These are phyloP conservation scores for Raffaelea ambrosiae DNA, from an alignment of 2,329 filamentous ascomycete genomes.

Conservation along the genomic window DNA sequence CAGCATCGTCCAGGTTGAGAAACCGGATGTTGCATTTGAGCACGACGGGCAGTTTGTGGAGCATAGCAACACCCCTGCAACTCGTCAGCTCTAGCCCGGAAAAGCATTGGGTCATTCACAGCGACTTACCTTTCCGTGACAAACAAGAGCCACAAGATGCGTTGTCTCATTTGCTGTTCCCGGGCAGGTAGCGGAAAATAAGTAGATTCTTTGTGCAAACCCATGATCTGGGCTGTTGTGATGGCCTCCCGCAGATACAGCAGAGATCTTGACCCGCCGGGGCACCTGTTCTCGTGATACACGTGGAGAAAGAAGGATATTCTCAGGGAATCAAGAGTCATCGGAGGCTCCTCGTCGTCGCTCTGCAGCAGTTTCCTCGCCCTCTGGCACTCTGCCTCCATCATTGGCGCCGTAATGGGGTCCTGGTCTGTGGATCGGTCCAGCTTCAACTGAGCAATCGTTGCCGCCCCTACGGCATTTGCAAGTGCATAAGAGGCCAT, in stretches of 20 bases:
- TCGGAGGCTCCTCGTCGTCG: slow-evolving; percentile 17
- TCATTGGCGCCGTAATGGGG: slow-evolving; percentile 22
- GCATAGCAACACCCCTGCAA: slow-evolving; percentile 32
- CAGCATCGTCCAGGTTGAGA: slow-evolving; percentile 23
- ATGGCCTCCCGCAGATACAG: slow-evolving; percentile 41
- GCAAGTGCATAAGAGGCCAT: slow-evolving; percentile 30
- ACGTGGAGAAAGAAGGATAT: slow-evolving; percentile 44
- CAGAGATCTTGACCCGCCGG: slow-evolving; percentile 36
- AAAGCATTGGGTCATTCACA: not conserved
- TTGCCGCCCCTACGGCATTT: slow-evolving; percentile 36
- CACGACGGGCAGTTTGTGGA: slow-evolving; percentile 39
- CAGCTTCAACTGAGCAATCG: slow-evolving; percentile 38
- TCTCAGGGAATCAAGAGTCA: slow-evolving; percentile 31
- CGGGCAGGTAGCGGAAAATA: slow-evolving; percentile 25
- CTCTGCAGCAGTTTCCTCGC: slow-evolving; percentile 16
- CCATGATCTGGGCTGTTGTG: slow-evolving; percentile 40
- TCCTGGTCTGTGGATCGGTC: slow-evolving; percentile 13
- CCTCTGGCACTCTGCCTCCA: slow-evolving; percentile 27
- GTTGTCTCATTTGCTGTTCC: slow-evolving; percentile 35
- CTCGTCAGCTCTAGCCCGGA: not conserved
- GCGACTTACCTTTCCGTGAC: slow-evolving; percentile 30
- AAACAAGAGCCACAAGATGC: slow-evolving; percentile 39
- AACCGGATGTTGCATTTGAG: slow-evolving; percentile 30
- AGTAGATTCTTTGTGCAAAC: slow-evolving; percentile 30
- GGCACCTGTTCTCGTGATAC: slow-evolving; percentile 39